A percentile compares a stretch with the other conserved stretches of the same genome.
Conservation (phyloP, 2,329 filamentous ascomycete genomes). For the Pseudogymnoascus verrucosus region DNA sequence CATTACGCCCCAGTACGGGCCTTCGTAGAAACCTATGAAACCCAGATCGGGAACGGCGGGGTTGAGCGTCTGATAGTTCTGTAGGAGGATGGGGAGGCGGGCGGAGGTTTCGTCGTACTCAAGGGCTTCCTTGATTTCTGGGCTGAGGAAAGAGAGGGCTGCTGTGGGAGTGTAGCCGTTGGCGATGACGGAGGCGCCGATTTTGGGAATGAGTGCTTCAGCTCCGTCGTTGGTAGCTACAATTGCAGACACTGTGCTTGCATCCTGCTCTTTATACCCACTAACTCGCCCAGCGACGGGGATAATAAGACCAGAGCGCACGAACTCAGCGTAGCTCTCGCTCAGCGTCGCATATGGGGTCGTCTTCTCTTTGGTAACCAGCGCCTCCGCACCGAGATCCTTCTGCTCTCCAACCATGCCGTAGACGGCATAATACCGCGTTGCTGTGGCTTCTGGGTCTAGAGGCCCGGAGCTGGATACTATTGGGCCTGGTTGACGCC, state of each 20-base stretch:
- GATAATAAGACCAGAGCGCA: constrained; percentile 17
- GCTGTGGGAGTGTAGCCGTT: constrained; percentile 64
- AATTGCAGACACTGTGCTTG: neutral
- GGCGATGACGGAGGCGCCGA: constrained; percentile 63
- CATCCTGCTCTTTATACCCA: neutral
- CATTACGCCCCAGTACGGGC: constrained; percentile 79
- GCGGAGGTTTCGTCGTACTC: constrained; percentile 41
- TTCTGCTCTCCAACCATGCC: constrained; percentile 34
- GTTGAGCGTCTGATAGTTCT: constrained; percentile 58
- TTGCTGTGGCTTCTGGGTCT: constrained; percentile 45
- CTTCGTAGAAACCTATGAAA: constrained; percentile 77
- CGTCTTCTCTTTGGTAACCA: constrained; percentile 11
- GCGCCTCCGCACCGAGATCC: constrained; percentile 4
- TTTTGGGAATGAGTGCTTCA: constrained; percentile 36
- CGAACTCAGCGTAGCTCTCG: constrained; percentile 18
- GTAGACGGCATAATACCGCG: constrained; percentile 44
- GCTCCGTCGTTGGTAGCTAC: constrained; percentile 27
- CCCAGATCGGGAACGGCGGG: constrained; percentile 55
- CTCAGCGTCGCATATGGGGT: constrained; percentile 18
- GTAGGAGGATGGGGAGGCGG: constrained; percentile 53
- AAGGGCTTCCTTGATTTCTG: constrained; percentile 46
- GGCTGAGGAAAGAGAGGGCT: constrained; percentile 57
- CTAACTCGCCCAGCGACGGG: constrained; percentile 14
- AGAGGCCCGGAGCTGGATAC: constrained; percentile 59
- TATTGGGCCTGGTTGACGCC: constrained; percentile 50